A percentile compares a stretch with the other conserved stretches of the same genome.
Conservation (phyloP, 176 grass and related monocot genomes). For the Eleusine coracana region DNA sequence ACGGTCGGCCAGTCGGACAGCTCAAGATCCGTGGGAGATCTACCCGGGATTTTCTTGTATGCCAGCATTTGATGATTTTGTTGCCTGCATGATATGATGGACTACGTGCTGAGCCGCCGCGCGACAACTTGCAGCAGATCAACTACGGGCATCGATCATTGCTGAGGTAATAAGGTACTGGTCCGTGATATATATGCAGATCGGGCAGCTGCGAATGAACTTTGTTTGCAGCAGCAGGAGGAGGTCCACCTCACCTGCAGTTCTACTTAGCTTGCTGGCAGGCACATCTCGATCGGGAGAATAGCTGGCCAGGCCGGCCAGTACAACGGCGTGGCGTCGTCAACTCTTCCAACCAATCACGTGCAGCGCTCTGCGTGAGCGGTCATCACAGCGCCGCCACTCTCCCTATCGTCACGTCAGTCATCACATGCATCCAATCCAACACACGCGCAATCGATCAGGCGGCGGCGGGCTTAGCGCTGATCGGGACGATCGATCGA, state of each 20-base stretch:
- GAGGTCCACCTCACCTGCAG: constrained; percentile 32
- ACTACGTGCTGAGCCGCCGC: neutral
- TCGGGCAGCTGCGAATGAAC: neutral
- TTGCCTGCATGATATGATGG: neutral
- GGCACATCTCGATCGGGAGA: neutral
- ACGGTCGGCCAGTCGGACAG: constrained; percentile 23
- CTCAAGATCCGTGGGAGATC: constrained; percentile 17
- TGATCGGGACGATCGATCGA: neutral
- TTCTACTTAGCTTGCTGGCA: neutral
- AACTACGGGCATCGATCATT: neutral
- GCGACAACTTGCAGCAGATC: neutral
- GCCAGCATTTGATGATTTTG: neutral
- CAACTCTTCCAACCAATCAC: constrained; percentile 38
- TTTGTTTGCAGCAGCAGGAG: neutral
- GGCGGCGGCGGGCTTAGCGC: neutral
- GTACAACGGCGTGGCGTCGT: constrained; percentile 23
- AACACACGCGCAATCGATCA: neutral
- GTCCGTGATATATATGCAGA: neutral
- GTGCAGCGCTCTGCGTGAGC: neutral
- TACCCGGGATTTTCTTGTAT: neutral
- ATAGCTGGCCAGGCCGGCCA: neutral
- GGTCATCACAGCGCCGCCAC: neutral
- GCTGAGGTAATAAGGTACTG: neutral
- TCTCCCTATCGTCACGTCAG: neutral
- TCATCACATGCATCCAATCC: neutral